phyloP scores from a whole-genome alignment of 106 monocot species.

The Phalaenopsis aphrodite region DNA sequence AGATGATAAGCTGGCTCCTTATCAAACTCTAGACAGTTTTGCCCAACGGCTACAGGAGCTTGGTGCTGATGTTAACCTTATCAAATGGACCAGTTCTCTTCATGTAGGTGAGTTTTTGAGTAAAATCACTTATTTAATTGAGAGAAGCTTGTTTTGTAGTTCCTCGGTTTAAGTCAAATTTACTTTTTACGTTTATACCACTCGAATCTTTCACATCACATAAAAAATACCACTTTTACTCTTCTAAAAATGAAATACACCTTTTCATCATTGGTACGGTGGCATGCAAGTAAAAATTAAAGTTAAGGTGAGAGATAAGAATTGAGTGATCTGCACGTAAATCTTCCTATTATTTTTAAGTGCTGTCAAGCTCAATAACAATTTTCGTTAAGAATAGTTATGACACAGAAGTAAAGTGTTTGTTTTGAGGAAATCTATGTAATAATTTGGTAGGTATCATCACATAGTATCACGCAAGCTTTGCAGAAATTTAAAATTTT shows the following conservation, averaged over 20 bases:
- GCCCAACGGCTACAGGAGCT: slow-evolving; percentile 56
- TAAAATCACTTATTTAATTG: background rate
- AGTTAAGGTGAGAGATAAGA: too few relatives aligned
- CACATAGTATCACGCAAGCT: too few relatives aligned
- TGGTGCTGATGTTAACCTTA: slow-evolving; percentile 74
- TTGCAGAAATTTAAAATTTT: too few relatives aligned
- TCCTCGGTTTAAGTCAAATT: background rate
- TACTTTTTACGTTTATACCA: too few relatives aligned
- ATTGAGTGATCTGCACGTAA: too few relatives aligned
- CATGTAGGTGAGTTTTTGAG: slow-evolving; percentile 56
- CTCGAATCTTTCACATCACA: too few relatives aligned
- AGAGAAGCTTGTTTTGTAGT: background rate
- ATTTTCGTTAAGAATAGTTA: background rate
- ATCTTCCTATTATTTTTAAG: background rate
- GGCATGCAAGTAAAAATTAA: too few relatives aligned
- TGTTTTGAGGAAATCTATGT: too few relatives aligned
- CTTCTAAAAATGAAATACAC: too few relatives aligned
- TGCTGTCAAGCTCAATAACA: background rate
- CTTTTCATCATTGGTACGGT: too few relatives aligned
- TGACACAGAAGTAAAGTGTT: background rate
- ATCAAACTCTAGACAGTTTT: slow-evolving; percentile 49
- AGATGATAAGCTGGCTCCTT: slow-evolving; percentile 77
- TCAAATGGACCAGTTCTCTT: slow-evolving; percentile 68
- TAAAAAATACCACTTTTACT: too few relatives aligned
- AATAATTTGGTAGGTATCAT: too few relatives aligned